These are phyloP conservation scores for Botrytis medusae DNA, from an alignment of 2,329 filamentous ascomycete species.

Conservation along the genomic window DNA sequence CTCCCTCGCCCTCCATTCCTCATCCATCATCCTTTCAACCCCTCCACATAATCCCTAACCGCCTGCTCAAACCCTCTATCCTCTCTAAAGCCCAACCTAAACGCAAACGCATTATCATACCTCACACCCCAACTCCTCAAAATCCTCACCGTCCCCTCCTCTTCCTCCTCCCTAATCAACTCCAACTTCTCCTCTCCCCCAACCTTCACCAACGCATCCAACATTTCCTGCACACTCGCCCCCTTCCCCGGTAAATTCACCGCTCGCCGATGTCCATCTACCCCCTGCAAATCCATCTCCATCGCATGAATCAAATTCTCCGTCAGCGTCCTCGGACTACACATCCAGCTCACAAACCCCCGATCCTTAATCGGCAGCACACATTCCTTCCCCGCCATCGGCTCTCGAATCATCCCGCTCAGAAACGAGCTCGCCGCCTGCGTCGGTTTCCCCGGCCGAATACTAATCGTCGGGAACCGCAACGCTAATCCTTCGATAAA, in stretches of 20 bases:
- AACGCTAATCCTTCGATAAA: slow-evolving; percentile 57
- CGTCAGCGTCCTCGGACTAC: slow-evolving; percentile 52
- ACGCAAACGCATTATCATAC: slow-evolving; percentile 53
- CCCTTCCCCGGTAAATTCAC: slow-evolving; percentile 59
- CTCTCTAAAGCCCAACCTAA: slow-evolving; percentile 51
- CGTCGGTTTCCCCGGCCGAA: slow-evolving; percentile 59
- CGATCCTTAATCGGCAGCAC: slow-evolving; percentile 54
- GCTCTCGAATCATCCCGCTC: slow-evolving; percentile 62
- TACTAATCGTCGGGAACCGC: slow-evolving; percentile 60
- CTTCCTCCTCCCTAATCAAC: slow-evolving; percentile 54
- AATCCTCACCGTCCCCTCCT: slow-evolving; percentile 55
- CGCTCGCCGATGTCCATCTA: slow-evolving; percentile 46
- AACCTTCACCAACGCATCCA: slow-evolving; percentile 56
- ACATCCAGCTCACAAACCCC: slow-evolving; percentile 53
- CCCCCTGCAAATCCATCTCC: slow-evolving; percentile 44
- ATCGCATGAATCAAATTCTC: slow-evolving; percentile 52
- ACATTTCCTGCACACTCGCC: slow-evolving; percentile 58
- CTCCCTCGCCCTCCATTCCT: not conserved
- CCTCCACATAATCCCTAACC: slow-evolving; percentile 52
- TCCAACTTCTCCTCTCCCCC: slow-evolving; percentile 55
- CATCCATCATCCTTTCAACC: slow-evolving; percentile 24
- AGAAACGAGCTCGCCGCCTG: slow-evolving; percentile 61
- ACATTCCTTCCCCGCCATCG: slow-evolving; percentile 53
- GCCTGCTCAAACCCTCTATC: slow-evolving; percentile 55
- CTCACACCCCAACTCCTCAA: slow-evolving; percentile 60